Percentiles rank a stretch among this genome's conserved stretches.
phyloP scores from a whole-genome alignment of 2,329 filamentous ascomycete genomes.

The Boeremia lycopersici region DNA sequence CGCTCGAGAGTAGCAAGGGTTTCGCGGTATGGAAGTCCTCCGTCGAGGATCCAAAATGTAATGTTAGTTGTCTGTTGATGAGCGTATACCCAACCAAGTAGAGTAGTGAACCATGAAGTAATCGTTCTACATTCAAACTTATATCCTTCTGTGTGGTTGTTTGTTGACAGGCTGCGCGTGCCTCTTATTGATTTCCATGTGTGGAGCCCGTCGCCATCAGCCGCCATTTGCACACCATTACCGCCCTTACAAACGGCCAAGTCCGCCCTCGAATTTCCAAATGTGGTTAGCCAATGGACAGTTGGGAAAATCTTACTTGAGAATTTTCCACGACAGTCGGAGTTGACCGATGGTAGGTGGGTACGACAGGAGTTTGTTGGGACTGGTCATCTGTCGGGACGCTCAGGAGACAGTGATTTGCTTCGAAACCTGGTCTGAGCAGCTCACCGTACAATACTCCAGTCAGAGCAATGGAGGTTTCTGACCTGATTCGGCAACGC shows the following conservation, averaged over 20 bases:
- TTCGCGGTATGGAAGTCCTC: constrained; percentile 4
- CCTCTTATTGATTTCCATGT: constrained; percentile 9
- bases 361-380: neutral
- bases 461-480: neutral
- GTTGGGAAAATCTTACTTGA: constrained; percentile 13
- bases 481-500: neutral
- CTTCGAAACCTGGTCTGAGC: neutral
- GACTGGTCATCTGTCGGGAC: constrained; percentile 1
- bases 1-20: neutral
- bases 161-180: neutral
- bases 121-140: constrained; percentile 2
- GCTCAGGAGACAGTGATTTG: neutral
- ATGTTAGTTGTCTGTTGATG: constrained; percentile 16
- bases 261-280: constrained; percentile 11
- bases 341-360: constrained; percentile 16
- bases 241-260: constrained; percentile 9
- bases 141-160: neutral
- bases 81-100: constrained; percentile 19
- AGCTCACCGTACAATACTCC: neutral
- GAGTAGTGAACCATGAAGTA: constrained; percentile 8
- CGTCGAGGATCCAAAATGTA: constrained; percentile 12
- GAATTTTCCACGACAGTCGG: constrained; percentile 13
- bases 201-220: constrained; percentile 14
- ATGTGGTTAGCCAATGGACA: constrained; percentile 10
- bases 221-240: constrained; percentile 15